Evolutionary conservation across 164 flowering plant genomes (phyloP).

Genomic region (Tinospora cordifolia): DNA sequence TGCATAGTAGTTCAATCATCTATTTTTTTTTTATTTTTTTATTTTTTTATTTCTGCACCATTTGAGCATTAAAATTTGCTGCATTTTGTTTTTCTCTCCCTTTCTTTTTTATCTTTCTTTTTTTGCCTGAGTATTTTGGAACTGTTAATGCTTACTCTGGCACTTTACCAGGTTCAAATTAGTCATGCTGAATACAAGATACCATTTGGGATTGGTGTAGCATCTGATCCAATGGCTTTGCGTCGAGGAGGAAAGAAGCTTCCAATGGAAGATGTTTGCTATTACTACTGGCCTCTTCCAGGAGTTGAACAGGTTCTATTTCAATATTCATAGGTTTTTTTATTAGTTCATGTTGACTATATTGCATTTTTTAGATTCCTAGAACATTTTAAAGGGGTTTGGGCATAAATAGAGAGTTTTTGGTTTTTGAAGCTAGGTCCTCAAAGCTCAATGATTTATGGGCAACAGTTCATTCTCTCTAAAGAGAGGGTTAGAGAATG

Average conservation of each 20-base stretch:
- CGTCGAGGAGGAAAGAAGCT: slow-evolving; percentile 89
- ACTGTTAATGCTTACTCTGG: background rate
- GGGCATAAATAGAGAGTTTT: no score
- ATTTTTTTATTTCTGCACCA: background rate
- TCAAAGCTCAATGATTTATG: no score
- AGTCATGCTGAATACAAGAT: slow-evolving; percentile 29
- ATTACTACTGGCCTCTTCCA: slow-evolving; percentile 84
- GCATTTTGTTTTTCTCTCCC: no score
- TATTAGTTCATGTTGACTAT: background rate
- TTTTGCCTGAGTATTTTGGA: no score
- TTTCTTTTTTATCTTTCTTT: no score
- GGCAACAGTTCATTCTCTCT: no score
- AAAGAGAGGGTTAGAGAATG: no score
- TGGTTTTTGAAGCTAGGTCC: no score
- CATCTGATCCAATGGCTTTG: slow-evolving; percentile 91
- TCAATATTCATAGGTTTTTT: slow-evolving; percentile 4
- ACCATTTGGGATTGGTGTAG: slow-evolving; percentile 80
- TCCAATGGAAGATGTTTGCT: slow-evolving; percentile 95
- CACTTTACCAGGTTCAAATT: slow-evolving; percentile 56
- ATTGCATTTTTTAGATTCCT: background rate
- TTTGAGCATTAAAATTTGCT: background rate
- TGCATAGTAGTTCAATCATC: no score
- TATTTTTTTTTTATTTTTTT: no score
- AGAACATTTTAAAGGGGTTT: background rate
- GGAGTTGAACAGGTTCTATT: slow-evolving; percentile 63